These are phyloP conservation scores for Sarocladium oryzae DNA, from an alignment of 2,329 filamentous ascomycete species.

Conservation along the genomic window DNA sequence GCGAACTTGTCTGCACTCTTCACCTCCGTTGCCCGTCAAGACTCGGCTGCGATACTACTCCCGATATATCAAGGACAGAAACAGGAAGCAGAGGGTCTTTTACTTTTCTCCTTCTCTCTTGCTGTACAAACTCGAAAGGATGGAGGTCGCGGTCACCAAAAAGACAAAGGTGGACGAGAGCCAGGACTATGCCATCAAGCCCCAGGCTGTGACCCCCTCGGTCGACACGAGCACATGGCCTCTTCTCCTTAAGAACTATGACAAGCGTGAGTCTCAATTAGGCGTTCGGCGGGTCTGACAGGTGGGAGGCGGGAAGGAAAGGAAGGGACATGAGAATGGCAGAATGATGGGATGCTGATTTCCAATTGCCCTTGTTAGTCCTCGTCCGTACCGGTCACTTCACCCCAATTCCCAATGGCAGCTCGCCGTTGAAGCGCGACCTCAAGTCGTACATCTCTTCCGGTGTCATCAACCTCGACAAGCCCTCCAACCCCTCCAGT, in stretches of 20 bases:
- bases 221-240: slow-evolving; percentile 89
- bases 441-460: slow-evolving; percentile 96
- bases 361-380: slow-evolving; percentile 44
- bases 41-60: slow-evolving; percentile 4
- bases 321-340: neutral
- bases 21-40: slow-evolving; percentile 10
- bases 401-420: slow-evolving; percentile 91
- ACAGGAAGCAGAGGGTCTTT: no score
- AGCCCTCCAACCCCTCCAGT: slow-evolving; percentile 90
- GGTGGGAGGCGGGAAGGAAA: neutral
- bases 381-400: slow-evolving; percentile 93
- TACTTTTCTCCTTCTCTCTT: no score
- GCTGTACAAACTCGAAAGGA: slow-evolving; percentile 26
- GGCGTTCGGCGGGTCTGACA: neutral
- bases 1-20: slow-evolving; percentile 2
- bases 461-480: slow-evolving; percentile 87
- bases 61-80: neutral
- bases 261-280: slow-evolving; percentile 60
- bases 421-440: slow-evolving; percentile 85
- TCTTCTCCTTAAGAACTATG: slow-evolving; percentile 91
- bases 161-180: slow-evolving; percentile 15
- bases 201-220: slow-evolving; percentile 69
- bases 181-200: slow-evolving; percentile 77
- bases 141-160: slow-evolving; percentile 36
- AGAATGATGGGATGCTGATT: slow-evolving; percentile 18